Evolutionary conservation across 768 basidiomycete species (phyloP), one percentile per base, ranked within the genome.

Genomic region (Dentipellis sp.): DNA sequence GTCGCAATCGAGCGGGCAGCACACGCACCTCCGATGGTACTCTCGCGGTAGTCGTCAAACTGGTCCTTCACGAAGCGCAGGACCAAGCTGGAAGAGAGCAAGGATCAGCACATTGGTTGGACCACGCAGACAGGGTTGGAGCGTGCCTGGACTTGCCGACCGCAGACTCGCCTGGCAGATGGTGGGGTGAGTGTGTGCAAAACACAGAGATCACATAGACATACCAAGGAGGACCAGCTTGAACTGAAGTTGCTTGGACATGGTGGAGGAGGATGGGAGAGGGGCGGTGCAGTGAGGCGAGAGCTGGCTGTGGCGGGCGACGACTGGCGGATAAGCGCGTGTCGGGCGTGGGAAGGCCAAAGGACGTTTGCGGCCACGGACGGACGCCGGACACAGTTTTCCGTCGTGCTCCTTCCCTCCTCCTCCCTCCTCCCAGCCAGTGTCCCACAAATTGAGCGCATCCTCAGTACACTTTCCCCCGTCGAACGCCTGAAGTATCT

Each of bases 61-160:
- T 94, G 91, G 69, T 91, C 89, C 74, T 94, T 92, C 62, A 98
- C 97, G 66, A 99, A 99, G 56, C 94, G 82, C 59, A 98, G 75
- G 52, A 99, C 97, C 61, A 98, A 73, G 74, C 91, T 94, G 66
- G 55, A 45, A 58, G 48, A 59, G 55, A 67, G 58, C 40, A 48
- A 52, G 59, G 67, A 66, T 69, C 67, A 45, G 38, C 29, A 29
- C 29, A 29, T 29, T 29, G 29, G 56, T 63, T 60, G 52, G 63
- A 62, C 63, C 63, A 66, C 59, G 59, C 57, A 59, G 54, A 60
- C 60, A 52, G 37, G 29, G 54, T 37, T 19, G 40, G 55, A 50
- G 60, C 55, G 55, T 71, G 91, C 91, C 90, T 91, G 58, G 88
- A 91, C 78, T 99, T 99, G 53, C 97, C 97, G 51, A 99, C 97